A percentile compares a stretch with the other conserved stretches of the same genome.
These are phyloP conservation scores for Phytophthora colocasiae DNA, from an alignment of 352 stramenopile genomes.

Conservation along the genomic window DNA sequence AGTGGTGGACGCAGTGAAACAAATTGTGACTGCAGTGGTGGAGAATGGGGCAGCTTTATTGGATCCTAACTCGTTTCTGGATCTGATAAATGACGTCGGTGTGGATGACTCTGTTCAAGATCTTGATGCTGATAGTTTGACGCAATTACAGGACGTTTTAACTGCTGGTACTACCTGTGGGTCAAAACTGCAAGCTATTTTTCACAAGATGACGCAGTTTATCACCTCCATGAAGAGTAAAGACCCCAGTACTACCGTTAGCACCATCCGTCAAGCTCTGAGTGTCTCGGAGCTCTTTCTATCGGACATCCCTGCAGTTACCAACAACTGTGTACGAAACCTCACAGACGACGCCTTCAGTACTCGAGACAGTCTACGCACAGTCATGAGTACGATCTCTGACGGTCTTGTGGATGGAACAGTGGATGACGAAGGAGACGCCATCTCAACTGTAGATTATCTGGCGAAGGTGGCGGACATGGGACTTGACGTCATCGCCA, in stretches of 20 bases:
- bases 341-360: slow-evolving; percentile 36
- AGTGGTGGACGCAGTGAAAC: slow-evolving; percentile 38
- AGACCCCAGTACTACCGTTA: slow-evolving; percentile 32
- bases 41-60: slow-evolving; percentile 29
- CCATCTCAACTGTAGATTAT: slow-evolving; percentile 41
- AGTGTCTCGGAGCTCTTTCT: slow-evolving; percentile 54
- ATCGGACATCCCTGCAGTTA: slow-evolving; percentile 54
- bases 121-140: slow-evolving; percentile 30
- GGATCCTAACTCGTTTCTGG: slow-evolving; percentile 34
- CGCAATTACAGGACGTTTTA: slow-evolving; percentile 39
- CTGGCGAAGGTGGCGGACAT: slow-evolving; percentile 43
- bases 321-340: slow-evolving; percentile 43
- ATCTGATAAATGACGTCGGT: slow-evolving; percentile 27
- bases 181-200: slow-evolving; percentile 43
- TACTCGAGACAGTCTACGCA: slow-evolving; percentile 53
- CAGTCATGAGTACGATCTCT: slow-evolving; percentile 49
- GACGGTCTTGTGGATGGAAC: slow-evolving; percentile 45
- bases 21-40: slow-evolving; percentile 37
- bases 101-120: slow-evolving; percentile 34
- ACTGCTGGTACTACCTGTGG: slow-evolving; percentile 45
- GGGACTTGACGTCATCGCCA: slow-evolving; percentile 49
- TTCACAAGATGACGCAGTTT: slow-evolving; percentile 46
- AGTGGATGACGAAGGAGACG: slow-evolving; percentile 30
- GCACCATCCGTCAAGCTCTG: slow-evolving; percentile 44
- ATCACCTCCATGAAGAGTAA: slow-evolving; percentile 44